Base-by-base conservation (phyloP, 202 grass and related monocot species). In the Elaeis oleifera region DNA sequence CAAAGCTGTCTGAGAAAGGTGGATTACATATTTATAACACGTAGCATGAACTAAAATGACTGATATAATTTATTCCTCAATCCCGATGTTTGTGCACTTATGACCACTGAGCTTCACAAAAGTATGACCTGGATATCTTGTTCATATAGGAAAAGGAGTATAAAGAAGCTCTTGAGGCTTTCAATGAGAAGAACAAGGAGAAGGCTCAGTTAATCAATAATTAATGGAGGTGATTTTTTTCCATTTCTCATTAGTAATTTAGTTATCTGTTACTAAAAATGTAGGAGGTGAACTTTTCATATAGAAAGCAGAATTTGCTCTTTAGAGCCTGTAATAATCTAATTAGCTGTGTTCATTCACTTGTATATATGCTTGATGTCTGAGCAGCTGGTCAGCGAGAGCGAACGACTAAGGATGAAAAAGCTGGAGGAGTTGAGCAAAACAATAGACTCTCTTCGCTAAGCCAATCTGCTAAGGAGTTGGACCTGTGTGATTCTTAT, bases 1-100 rank as follows among this genome's bases (percentile, higher is more conserved):
- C 84, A 99, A 63, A 89, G 19, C 58, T 87, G 85, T 65, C 78
- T 92, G 53, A 92, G 86, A 62, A 99, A 99, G 94, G 94, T 92
- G 59, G 9, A 44, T 44, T 44, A 13, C 11, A 44, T 44, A 44
- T 44, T 44, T 44, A 44, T 14, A 44, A 44, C 36, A 44, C 11
- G 11, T 13, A 13, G 8, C 8, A 44, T 44, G 36, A 44, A 44
- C 8, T 44, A 44, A 44, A 44, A 44, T 44, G 36, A 44, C 11
- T 13, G 36, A 44, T 44, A 36, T 36, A 44, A 44, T 44, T 44
- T 44, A 44, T 44, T 44, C 36, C 0, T 44, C 36, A 44, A 44
- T 9, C 36, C 36, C 3, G 36, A 44, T 9, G 36, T 44, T 44
- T 44, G 36, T 44, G 8, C 36, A 44, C 36, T 14, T 44, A 44